Evolutionary conservation across 441 rosid genomes (phyloP).

Genomic region (Brassica hybrid): DNA sequence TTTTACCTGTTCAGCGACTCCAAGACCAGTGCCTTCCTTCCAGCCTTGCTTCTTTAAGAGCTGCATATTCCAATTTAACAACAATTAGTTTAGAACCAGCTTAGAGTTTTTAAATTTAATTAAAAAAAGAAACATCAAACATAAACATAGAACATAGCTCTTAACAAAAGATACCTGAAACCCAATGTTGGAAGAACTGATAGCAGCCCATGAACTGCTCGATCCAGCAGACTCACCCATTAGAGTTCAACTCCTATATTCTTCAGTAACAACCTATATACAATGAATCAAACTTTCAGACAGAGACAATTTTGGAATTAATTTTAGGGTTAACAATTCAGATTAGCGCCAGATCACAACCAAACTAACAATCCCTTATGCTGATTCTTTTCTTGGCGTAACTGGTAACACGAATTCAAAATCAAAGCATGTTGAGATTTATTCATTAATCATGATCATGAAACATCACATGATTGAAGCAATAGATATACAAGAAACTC

Average conservation of each 20-base stretch:
- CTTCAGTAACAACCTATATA: background rate
- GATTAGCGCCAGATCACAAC: background rate
- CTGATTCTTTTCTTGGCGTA: background rate
- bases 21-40: slow-evolving; percentile 94
- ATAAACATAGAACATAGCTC: background rate
- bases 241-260: slow-evolving; percentile 4
- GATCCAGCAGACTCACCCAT: slow-evolving; percentile 48
- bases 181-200: slow-evolving; percentile 69
- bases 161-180: slow-evolving; percentile 58
- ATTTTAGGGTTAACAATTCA: background rate
- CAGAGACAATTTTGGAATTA: too few species aligned
- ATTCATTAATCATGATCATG: background rate
- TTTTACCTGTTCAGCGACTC: slow-evolving; percentile 67
- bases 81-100: background rate
- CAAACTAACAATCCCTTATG: background rate
- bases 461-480: background rate
- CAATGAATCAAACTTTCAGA: background rate
- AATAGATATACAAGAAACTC: background rate
- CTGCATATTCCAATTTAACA: slow-evolving; percentile 43
- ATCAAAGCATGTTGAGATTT: background rate
- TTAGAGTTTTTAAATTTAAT: background rate
- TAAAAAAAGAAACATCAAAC: background rate
- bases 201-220: slow-evolving; percentile 49
- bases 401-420: background rate
- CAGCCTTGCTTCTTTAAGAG: slow-evolving; percentile 92